phyloP scores from a whole-genome alignment of 306 rosid species.

The Oemleria cerasiformis region DNA sequence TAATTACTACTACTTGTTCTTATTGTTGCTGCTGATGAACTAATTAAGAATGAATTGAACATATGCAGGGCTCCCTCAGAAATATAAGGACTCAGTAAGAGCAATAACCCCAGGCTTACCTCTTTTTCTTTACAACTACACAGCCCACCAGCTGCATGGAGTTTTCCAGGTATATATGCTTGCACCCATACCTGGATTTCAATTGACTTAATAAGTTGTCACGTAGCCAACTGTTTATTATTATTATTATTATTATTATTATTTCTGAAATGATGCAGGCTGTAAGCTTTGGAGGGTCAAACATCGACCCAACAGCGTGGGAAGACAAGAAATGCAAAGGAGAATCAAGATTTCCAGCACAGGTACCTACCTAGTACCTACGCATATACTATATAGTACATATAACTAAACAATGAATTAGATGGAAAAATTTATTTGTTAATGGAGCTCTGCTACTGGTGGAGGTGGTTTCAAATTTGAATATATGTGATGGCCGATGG shows the following conservation, averaged over 20 bases:
- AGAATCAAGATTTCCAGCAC: conserved; percentile 31
- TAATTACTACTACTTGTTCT: too few species aligned
- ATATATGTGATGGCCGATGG: too few species aligned
- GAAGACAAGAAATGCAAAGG: conserved; percentile 32
- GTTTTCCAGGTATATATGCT: conserved; percentile 23
- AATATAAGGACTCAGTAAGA: conserved; percentile 33
- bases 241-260: too few species aligned
- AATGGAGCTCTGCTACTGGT: too few species aligned
- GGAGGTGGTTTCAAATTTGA: too few species aligned
- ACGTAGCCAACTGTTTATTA: too few species aligned
- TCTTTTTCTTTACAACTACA: conserved; percentile 31
- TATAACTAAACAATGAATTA: too few species aligned
- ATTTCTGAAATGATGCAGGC: conserved; percentile 14
- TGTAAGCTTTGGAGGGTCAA: conserved; percentile 33
- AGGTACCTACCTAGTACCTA: neutral
- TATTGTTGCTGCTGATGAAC: too few species aligned
- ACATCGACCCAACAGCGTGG: conserved; percentile 32
- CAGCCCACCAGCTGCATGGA: conserved; percentile 34
- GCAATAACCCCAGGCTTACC: conserved; percentile 35
- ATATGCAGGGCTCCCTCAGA: conserved; percentile 28
- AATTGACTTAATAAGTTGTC: too few species aligned
- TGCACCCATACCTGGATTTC: too few species aligned
- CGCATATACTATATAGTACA: too few species aligned
- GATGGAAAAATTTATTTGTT: too few species aligned
- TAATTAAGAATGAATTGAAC: neutral